Evolutionary conservation across 768 basidiomycete genomes (phyloP).

Genomic region (Austroboletus eburneus): DNA sequence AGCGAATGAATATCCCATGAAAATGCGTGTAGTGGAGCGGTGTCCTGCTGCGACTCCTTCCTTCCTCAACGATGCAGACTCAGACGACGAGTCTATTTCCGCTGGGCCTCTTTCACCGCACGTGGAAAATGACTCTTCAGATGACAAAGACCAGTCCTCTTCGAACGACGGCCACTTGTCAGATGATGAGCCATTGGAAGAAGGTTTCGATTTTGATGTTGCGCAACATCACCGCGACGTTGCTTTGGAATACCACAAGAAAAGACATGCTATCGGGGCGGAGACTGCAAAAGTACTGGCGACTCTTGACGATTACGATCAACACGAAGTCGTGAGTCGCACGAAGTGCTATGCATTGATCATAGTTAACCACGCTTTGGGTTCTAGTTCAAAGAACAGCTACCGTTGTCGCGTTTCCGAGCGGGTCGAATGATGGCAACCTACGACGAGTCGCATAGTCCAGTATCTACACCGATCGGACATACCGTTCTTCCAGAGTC

Average conservation of each 20-base stretch:
- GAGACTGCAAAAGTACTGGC: constrained; percentile 51
- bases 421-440: constrained; percentile 49
- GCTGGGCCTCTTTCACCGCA: constrained; percentile 32
- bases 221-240: constrained; percentile 73
- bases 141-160: constrained; percentile 16
- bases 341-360: neutral
- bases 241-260: constrained; percentile 64
- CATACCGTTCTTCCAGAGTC: constrained; percentile 41
- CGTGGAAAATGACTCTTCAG: constrained; percentile 24
- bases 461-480: constrained; percentile 38
- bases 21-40: constrained; percentile 66
- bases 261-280: constrained; percentile 52
- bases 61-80: constrained; percentile 38
- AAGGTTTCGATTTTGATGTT: constrained; percentile 55
- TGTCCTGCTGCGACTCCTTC: constrained; percentile 25
- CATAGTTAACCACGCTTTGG: neutral
- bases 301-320: constrained; percentile 40
- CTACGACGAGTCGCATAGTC: constrained; percentile 39
- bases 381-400: constrained; percentile 41
- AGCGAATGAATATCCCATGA: constrained; percentile 50
- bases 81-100: constrained; percentile 63
- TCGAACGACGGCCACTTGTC: constrained; percentile 25
- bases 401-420: constrained; percentile 62
- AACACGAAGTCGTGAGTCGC: constrained; percentile 41
- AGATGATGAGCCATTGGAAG: constrained; percentile 41